Percentiles rank a stretch among this genome's conserved stretches.
These are phyloP conservation scores for Cyclostephanos tholiformis DNA, from an alignment of 108 stramenopile genomes.

Conservation along the genomic window DNA sequence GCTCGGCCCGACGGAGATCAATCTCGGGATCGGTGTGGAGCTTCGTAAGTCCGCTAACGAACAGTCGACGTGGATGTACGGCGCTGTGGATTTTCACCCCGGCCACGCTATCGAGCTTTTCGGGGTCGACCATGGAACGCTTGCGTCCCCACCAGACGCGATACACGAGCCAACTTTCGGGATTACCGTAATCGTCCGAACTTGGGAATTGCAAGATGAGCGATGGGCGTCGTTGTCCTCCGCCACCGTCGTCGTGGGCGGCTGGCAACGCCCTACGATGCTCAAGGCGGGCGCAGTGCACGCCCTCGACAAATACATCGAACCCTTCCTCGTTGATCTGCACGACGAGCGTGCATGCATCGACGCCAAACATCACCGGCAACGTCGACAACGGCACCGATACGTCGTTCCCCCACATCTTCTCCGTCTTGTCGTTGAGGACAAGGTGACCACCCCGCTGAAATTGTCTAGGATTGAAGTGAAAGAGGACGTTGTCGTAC, in stretches of 20 bases:
- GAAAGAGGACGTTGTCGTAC: slow-evolving; percentile 71
- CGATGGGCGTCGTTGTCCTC: slow-evolving; percentile 30
- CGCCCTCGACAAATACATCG: slow-evolving; percentile 75
- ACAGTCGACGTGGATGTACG: slow-evolving; percentile 77
- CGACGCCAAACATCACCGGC: slow-evolving; percentile 80
- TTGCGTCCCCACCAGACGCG: slow-evolving; percentile 87
- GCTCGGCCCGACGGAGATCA: slow-evolving; percentile 78
- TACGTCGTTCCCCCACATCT: slow-evolving; percentile 79
- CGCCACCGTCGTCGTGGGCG: not conserved
- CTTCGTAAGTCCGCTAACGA: slow-evolving; percentile 67
- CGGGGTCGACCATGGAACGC: slow-evolving; percentile 58
- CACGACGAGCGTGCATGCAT: slow-evolving; percentile 66
- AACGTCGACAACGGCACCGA: slow-evolving; percentile 72
- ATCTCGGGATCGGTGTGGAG: slow-evolving; percentile 69
- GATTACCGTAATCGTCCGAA: slow-evolving; percentile 76
- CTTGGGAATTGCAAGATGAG: slow-evolving; percentile 77
- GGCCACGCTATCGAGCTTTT: slow-evolving; percentile 50
- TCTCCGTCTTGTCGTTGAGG: slow-evolving; percentile 79
- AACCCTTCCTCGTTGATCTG: slow-evolving; percentile 87
- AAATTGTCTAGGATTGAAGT: slow-evolving; percentile 84
- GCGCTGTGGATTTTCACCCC: slow-evolving; percentile 70
- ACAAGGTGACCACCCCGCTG: slow-evolving; percentile 77
- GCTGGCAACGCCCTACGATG: slow-evolving; percentile 66
- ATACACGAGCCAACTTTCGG: slow-evolving; percentile 82
- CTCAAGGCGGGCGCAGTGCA: slow-evolving; percentile 80